Base-by-base conservation (phyloP, 106 monocot genomes). In the Dactylorhiza incarnata region DNA sequence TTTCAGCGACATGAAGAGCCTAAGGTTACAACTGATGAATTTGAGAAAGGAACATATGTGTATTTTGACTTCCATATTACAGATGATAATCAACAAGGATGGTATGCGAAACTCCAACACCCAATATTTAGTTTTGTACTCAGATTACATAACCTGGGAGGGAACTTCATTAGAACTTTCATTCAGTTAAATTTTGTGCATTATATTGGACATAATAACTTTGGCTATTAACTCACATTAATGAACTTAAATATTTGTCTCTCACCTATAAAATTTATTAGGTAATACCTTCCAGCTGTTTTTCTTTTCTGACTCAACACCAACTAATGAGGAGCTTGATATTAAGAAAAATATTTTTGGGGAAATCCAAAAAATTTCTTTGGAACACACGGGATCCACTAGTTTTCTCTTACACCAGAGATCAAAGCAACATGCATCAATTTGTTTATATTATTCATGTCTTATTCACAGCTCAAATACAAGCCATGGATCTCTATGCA, bases 1-100 rank as follows among this genome's bases (percentile, higher is more conserved):
- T 99, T 99, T 88, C 99, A 99, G 85, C 77, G 99, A 26, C 99
- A 99, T 74, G 94, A 92, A 72, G 99, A 99, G 71, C 99, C 99
- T 59, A 92, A 91, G 75, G 85, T 99, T 29, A 88, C 99, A 22
- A 94, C 81, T 55, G 99, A 94, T 82, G 91, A 99, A 65, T 94
- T 77, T 79, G 99, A 99, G 82, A 87, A 83, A 73, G 99, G 99
- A 77, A 87, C 94, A 54, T 99, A 99, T 72, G 90, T 99, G n/a
- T 99, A 99, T 82, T 99, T 99, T 83, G 94, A 99, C 82, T 99
- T 94, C 76, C 94, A 94, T 77, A 82, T 94, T 80, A 75, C 80
- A 8, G 94, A 94, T 61, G 99, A 99, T 79, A 74, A 74, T 72
- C 73, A 85, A 59, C 88, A 84, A 73, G 99, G 99, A 84, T 99